phyloP scores from a whole-genome alignment of 2,329 filamentous ascomycete genomes.

The Alternaria novae-zelandiae region DNA sequence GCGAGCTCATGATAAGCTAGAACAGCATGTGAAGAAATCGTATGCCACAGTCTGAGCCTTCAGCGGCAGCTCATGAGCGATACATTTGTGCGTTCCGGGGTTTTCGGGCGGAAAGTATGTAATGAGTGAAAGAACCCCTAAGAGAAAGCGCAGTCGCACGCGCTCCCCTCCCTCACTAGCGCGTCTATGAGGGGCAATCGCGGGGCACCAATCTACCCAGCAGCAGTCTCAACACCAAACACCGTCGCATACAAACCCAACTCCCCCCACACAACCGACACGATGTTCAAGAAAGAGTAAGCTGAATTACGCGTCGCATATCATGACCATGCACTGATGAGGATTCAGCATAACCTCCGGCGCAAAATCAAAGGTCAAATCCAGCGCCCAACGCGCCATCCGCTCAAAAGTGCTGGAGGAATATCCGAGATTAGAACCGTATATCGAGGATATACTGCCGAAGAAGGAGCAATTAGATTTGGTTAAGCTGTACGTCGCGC shows the following conservation, averaged over 20 bases:
- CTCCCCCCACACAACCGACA: conserved; percentile 11
- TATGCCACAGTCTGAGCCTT: no score
- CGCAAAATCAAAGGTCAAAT: conserved; percentile 96
- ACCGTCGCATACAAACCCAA: neutral
- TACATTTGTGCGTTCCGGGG: no score
- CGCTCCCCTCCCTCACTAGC: conserved; percentile 7
- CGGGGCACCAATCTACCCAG: conserved; percentile 6
- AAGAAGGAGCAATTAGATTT: conserved; percentile 92
- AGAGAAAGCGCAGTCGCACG: neutral
- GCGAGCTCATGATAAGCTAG: no score
- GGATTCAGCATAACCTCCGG: conserved; percentile 70
- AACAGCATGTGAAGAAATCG: no score
- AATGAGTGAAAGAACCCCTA: neutral
- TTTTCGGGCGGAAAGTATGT: no score
- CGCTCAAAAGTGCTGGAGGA: conserved; percentile 81
- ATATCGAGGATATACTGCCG: conserved; percentile 92
- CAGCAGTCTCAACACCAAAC: conserved; percentile 12
- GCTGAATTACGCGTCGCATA: neutral
- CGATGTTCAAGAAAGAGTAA: conserved; percentile 49
- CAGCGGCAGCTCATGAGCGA: no score
- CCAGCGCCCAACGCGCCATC: conserved; percentile 86
- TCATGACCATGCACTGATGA: no score
- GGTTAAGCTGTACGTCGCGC: conserved; percentile 73
- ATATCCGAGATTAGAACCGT: conserved; percentile 83
- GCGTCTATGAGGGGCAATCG: conserved; percentile 14